Base-by-base conservation (phyloP, 2,329 filamentous ascomycete species). In the Diaporthe sp. region DNA sequence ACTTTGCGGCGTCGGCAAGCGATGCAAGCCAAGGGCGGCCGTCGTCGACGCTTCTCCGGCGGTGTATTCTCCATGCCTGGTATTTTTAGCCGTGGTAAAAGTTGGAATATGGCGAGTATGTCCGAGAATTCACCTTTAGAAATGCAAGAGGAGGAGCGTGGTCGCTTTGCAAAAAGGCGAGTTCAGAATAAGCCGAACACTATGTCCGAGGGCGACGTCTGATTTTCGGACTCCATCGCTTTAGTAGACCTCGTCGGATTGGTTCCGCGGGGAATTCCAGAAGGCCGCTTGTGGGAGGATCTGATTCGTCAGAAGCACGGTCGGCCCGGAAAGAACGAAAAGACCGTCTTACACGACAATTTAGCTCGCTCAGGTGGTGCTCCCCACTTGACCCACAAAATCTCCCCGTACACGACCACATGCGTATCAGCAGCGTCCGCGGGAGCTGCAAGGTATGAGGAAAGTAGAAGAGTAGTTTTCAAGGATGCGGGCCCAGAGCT, bases 1-100 rank as follows among this genome's bases (percentile, higher is more conserved):
- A 87, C 83, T 76, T 88, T 88, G 68, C 86, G 84, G n/a, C 80
- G 82, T 13, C 86, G 81, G 74, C 86, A 87, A 8, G 85, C 80
- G 12, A 82, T 80, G 74, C 86, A 87, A 1, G 86, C 73, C 77
- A 72, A 44, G 70, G 58, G 55, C 72, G 37, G 71, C 46, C 53
- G 68, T 62, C 44, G 79, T 73, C 79, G 79, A 53, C 78, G 76
- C 49, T 77, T 75, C 57, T 74, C 76, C 17, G 61, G 42, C 42
- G 73, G 73, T 55, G 78, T 74, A 37, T 67, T 31, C 61, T 67
- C 61, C 61, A 67, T 67, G 13, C 19, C 28, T 37, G 25, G 19
- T 37, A 34, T 34, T 39, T 34, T 60, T 22, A n/a, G 73, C 51
- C 19, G 55, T 55, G 42, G 25, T 37, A 25, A 34, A 49, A 9